These are phyloP conservation scores for Cercospora sesami DNA, from an alignment of 2,329 filamentous ascomycete genomes.

Conservation along the genomic window DNA sequence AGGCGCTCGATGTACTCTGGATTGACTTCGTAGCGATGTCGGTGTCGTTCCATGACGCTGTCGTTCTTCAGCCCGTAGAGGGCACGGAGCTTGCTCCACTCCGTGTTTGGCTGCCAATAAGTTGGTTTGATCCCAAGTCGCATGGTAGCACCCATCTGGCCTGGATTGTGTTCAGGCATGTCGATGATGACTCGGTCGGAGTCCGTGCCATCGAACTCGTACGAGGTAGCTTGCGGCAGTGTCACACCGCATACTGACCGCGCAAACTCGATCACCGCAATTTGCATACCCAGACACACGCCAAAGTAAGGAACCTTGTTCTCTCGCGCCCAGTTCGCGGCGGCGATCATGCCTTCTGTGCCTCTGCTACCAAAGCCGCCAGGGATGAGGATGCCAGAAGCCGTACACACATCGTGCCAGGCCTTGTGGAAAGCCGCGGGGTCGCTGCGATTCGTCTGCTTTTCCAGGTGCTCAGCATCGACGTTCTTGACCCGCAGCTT, in stretches of 20 bases:
- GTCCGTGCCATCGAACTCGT: conserved; percentile 60
- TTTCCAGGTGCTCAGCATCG: conserved; percentile 81
- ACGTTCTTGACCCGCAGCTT: conserved; percentile 82
- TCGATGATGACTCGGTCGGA: conserved; percentile 74
- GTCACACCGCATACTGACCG: conserved; percentile 69
- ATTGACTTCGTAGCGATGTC: conserved; percentile 90
- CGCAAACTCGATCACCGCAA: conserved; percentile 87
- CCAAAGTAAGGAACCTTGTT: conserved; percentile 81
- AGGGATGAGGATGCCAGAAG: conserved; percentile 67
- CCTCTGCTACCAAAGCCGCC: conserved; percentile 81
- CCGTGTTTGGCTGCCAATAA: conserved; percentile 70
- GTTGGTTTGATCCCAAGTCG: conserved; percentile 74
- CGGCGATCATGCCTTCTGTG: conserved; percentile 85
- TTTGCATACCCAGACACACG: conserved; percentile 89
- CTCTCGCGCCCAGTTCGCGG: conserved; percentile 82
- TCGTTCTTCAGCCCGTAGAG: conserved; percentile 62
- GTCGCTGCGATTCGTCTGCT: conserved; percentile 58
- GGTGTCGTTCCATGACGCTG: conserved; percentile 68
- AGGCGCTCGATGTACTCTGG: conserved; percentile 71
- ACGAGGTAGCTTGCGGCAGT: conserved; percentile 53
- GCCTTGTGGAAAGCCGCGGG: conserved; percentile 74
- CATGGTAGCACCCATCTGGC: conserved; percentile 84
- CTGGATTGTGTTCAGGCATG: conserved; percentile 84
- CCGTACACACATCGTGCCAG: conserved; percentile 76
- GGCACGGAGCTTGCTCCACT: conserved; percentile 75